A percentile compares a stretch with the other conserved stretches of the same genome.
These are phyloP conservation scores for Allomyces javanicus DNA, from an alignment of 192 early-diverging fungal species.

Conservation along the genomic window DNA sequence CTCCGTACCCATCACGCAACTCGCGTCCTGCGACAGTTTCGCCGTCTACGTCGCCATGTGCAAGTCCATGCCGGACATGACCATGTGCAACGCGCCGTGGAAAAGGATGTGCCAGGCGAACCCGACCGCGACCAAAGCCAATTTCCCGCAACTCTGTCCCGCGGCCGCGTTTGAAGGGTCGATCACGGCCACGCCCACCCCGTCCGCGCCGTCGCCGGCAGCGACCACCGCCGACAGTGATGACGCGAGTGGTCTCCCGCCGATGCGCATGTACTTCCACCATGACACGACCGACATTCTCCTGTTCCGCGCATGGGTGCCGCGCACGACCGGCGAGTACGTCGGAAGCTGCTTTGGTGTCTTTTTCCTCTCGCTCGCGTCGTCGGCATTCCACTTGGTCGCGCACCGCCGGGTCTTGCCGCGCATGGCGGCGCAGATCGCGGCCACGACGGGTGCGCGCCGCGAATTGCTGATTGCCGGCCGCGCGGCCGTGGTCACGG, in stretches of 20 bases:
- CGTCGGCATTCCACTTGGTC: constrained; percentile 18
- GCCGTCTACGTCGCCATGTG: constrained; percentile 30
- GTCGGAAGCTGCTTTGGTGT: constrained; percentile 26
- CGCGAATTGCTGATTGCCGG: constrained; percentile 13
- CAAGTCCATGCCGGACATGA: constrained; percentile 42
- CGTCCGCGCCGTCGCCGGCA: no score
- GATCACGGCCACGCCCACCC: no score
- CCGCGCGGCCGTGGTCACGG: constrained; percentile 16
- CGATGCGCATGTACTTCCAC: constrained; percentile 53
- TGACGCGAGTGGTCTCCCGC: constrained; percentile 6
- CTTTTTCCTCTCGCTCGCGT: constrained; percentile 29
- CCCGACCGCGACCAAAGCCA: constrained; percentile 5
- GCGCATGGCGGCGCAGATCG: constrained; percentile 7
- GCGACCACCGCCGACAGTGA: not conserved
- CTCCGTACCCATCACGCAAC: no score
- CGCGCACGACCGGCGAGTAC: constrained; percentile 24
- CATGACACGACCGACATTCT: constrained; percentile 34
- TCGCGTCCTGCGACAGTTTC: constrained; percentile 28
- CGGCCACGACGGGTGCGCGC: not conserved
- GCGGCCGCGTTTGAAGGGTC: not conserved
- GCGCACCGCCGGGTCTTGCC: constrained; percentile 13
- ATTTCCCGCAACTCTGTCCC: not conserved
- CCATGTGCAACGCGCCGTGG: constrained; percentile 21
- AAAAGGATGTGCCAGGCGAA: constrained; percentile 21
- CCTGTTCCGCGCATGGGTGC: constrained; percentile 44